Percentiles rank a stretch among this genome's conserved stretches.
Evolutionary conservation across 495 filamentous ascomycete genomes (phyloP).

Genomic region (Xylaria flabelliformis): DNA sequence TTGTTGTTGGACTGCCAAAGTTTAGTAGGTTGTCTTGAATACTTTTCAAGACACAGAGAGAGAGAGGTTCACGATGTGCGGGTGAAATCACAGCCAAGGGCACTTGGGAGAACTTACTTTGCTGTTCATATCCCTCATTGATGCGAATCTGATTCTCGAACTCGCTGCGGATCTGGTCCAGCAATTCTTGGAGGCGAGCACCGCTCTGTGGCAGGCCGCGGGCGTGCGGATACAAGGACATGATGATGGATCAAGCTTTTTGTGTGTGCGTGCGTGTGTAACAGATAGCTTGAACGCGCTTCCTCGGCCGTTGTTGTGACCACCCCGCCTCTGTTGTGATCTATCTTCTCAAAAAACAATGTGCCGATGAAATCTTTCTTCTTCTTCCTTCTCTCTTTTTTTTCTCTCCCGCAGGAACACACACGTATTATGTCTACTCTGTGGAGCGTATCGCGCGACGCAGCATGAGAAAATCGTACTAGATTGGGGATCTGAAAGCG

Average conservation of each 20-base stretch:
- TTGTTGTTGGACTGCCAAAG: conserved; percentile 73
- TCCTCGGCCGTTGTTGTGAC: background rate
- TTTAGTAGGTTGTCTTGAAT: conserved; percentile 4
- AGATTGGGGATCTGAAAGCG: background rate
- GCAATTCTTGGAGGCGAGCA: conserved; percentile 80
- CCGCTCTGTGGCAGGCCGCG: conserved; percentile 74
- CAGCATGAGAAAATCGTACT: conserved; percentile 6
- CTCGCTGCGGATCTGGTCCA: conserved; percentile 88
- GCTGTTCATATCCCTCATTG: conserved; percentile 83
- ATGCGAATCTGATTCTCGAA: conserved; percentile 82
- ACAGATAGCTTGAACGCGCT: background rate
- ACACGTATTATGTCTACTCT: background rate
- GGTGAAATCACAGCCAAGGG: background rate
- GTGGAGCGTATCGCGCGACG: conserved; percentile 3
- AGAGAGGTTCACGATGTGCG: background rate
- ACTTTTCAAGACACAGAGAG: no score
- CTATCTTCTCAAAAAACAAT: background rate
- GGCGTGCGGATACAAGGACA: conserved; percentile 86
- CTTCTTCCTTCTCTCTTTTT: background rate
- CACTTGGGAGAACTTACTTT: conserved; percentile 67
- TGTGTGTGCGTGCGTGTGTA: background rate
- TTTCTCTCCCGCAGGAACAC: no score
- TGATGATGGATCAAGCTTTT: conserved; percentile 49
- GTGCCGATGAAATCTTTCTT: background rate
- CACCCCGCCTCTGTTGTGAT: background rate